These are phyloP conservation scores for Aspergillus fructus DNA, from an alignment of 2,329 filamentous ascomycete species.

Conservation along the genomic window DNA sequence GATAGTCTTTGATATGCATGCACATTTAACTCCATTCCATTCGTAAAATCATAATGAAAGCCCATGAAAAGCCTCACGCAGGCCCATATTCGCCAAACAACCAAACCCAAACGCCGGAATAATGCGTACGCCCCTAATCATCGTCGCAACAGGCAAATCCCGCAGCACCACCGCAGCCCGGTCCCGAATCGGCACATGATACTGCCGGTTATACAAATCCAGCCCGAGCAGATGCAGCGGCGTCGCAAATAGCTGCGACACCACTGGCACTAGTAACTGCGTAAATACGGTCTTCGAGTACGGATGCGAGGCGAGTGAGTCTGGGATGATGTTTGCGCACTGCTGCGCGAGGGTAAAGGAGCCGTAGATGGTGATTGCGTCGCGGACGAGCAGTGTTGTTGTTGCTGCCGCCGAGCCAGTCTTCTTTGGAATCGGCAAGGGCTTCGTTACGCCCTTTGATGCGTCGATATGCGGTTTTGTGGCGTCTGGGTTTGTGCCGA, in stretches of 20 bases:
- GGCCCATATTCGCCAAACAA: conserved; percentile 69
- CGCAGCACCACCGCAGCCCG: conserved; percentile 62
- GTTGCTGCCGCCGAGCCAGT: conserved; percentile 10
- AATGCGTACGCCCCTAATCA: conserved; percentile 77
- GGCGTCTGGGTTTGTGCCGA: conserved; percentile 42
- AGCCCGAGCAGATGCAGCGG: conserved; percentile 82
- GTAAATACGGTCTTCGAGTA: conserved; percentile 38
- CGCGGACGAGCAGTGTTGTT: conserved; percentile 71
- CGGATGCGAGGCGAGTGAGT: conserved; percentile 20
- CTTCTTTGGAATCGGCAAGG: not conserved
- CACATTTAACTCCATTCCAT: too few relatives aligned
- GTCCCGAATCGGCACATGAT: conserved; percentile 49
- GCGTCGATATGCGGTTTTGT: not conserved
- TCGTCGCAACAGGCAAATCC: conserved; percentile 72
- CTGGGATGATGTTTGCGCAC: conserved; percentile 23
- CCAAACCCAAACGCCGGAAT: conserved; percentile 85
- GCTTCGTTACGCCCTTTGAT: not conserved
- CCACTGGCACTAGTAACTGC: conserved; percentile 75
- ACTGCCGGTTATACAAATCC: conserved; percentile 75
- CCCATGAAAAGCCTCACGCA: not conserved
- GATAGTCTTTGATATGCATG: too few relatives aligned
- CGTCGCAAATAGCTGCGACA: conserved; percentile 74
- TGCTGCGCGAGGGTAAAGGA: conserved; percentile 30
- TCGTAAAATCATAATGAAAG: too few relatives aligned
- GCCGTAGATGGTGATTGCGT: conserved; percentile 78